Evolutionary conservation across 1,284 basidiomycete genomes (phyloP).

Genomic region (Cystobasidium pallidum): DNA sequence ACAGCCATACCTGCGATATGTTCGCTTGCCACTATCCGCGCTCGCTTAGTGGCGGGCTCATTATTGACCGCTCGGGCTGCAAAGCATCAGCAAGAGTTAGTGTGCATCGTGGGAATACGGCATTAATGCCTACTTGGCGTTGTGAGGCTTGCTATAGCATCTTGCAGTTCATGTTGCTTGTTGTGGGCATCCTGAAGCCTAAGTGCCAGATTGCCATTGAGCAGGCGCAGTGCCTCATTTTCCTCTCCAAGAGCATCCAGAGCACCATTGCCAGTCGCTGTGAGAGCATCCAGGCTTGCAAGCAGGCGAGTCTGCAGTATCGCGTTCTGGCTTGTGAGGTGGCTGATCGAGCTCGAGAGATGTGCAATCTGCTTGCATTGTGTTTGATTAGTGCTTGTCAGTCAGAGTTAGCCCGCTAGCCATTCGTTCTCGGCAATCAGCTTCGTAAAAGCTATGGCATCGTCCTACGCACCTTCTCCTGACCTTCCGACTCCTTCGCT

Average conservation of each 20-base stretch:
- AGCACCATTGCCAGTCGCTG: not conserved
- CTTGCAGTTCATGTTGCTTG: constrained; percentile 4
- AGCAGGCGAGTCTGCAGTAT: constrained; percentile 31
- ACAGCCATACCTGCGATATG: not conserved
- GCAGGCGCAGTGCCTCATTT: constrained; percentile 18
- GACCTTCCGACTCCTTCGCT: not conserved
- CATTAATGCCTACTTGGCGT: not conserved
- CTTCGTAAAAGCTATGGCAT: not conserved
- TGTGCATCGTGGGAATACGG: not conserved
- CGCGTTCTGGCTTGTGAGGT: constrained; percentile 28
- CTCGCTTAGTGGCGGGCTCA: not conserved
- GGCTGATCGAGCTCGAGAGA: constrained; percentile 17
- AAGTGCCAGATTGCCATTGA: constrained; percentile 22
- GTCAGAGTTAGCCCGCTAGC: not conserved
- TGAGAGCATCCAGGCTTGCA: constrained; percentile 26
- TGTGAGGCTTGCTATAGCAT: not conserved
- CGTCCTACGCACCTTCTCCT: constrained; percentile 15
- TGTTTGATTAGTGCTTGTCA: not conserved
- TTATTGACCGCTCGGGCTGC: not conserved
- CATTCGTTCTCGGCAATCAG: not conserved
- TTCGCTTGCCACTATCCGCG: constrained; percentile 1
- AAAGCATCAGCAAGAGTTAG: not conserved
- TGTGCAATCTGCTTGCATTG: constrained; percentile 16
- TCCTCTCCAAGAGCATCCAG: not conserved
- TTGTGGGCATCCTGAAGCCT: constrained; percentile 21